Conservation (phyloP, 352 stramenopile species). For the Globisporangium perplexum region DNA sequence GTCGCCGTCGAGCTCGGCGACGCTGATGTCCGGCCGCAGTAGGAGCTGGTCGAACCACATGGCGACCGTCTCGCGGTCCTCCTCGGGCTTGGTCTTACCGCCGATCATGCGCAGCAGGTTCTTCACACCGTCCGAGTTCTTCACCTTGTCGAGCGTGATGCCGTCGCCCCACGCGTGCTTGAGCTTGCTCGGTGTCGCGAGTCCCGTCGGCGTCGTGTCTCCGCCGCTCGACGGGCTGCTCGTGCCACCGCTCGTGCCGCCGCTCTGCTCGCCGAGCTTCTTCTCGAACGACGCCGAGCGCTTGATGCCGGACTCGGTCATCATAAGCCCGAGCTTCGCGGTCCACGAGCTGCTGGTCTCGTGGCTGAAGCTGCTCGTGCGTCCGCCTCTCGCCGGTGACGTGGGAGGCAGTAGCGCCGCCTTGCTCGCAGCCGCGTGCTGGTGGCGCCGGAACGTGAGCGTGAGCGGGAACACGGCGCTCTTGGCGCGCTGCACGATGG, state of each 20-base stretch:
- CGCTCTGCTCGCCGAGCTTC: constrained; percentile 18
- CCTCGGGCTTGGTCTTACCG: constrained; percentile 41
- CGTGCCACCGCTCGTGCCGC: constrained; percentile 1
- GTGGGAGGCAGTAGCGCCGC: constrained; percentile 16
- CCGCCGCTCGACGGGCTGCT: constrained; percentile 15
- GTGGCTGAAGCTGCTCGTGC: constrained; percentile 7
- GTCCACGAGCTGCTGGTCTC: constrained; percentile 30
- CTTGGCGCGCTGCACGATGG: constrained; percentile 67
- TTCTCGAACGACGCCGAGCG: constrained; percentile 56
- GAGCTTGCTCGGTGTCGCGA: constrained; percentile 26
- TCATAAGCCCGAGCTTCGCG: constrained; percentile 41
- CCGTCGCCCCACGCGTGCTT: constrained; percentile 25
- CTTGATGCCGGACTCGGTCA: constrained; percentile 23
- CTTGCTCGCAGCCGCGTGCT: constrained; percentile 2
- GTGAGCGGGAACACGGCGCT: constrained; percentile 59
- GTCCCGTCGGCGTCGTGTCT: constrained; percentile 16
- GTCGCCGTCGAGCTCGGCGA: constrained; percentile 4
- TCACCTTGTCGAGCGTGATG: constrained; percentile 54
- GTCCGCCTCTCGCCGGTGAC: constrained; percentile 32
- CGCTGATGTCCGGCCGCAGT: constrained; percentile 35
- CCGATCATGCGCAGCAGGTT: constrained; percentile 74
- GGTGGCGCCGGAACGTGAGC: constrained; percentile 52
- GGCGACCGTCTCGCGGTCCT: constrained; percentile 54
- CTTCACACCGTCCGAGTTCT: constrained; percentile 64
- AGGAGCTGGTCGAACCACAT: constrained; percentile 54